A percentile compares a stretch with the other conserved stretches of the same genome.
Conservation (phyloP, 2,329 filamentous ascomycete species). For the Apiospora koreana region DNA sequence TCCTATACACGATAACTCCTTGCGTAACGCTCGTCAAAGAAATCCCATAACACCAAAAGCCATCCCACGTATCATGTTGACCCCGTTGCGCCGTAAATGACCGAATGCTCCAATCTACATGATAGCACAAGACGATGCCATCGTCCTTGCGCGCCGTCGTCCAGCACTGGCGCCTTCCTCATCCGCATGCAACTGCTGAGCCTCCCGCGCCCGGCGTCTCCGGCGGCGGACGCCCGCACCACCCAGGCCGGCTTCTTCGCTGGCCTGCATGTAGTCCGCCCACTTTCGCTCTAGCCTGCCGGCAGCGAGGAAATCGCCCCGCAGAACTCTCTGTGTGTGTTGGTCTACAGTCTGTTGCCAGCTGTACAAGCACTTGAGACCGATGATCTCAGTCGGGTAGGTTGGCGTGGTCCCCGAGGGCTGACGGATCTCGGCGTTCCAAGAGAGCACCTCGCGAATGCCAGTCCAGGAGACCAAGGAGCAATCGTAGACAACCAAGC, state of each 20-base stretch:
- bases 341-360: constrained; percentile 96
- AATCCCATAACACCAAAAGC: not conserved
- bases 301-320: constrained; percentile 74
- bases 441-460: constrained; percentile 79
- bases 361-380: constrained; percentile 90
- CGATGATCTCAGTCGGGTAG: constrained; percentile 78
- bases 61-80: not conserved
- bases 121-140: constrained; percentile 55
- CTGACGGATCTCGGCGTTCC: constrained; percentile 74
- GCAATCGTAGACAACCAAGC: constrained; percentile 87
- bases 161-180: constrained; percentile 72
- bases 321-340: constrained; percentile 82
- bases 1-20: constrained; percentile 1
- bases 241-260: constrained; percentile 74
- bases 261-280: constrained; percentile 92
- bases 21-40: constrained; percentile 1
- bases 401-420: constrained; percentile 44
- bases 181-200: constrained; percentile 75
- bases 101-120: constrained; percentile 53
- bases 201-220: constrained; percentile 77
- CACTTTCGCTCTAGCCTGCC: constrained; percentile 84
- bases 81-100: not conserved
- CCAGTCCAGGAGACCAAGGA: constrained; percentile 91
- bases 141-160: constrained; percentile 64
- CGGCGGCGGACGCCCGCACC: constrained; percentile 69